Evolutionary conservation across 768 basidiomycete species (phyloP), one percentile per base, ranked within the genome.

Genomic region (Suillus luteus): DNA sequence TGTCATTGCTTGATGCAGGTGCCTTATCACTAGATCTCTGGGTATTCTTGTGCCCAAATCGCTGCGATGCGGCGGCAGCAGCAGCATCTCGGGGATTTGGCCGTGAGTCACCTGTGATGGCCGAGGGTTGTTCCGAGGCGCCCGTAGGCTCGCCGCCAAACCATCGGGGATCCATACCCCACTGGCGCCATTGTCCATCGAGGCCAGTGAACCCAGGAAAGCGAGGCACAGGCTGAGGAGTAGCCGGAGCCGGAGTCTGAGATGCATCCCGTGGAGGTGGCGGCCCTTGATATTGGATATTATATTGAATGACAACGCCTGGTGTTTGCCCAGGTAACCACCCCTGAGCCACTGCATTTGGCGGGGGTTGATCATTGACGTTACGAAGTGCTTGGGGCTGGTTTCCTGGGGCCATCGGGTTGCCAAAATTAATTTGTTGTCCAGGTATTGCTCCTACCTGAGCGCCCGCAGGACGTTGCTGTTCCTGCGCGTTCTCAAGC

Each of bases 121-220:
- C 17, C 8, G 51, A 52, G 27, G 48, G 35, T 65, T n/a, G 60
- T 68, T 17, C 55, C 49, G 27, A 41, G 27, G 24, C 17, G 3
- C 40, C 57, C 15, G 57, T 41, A 27, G 57, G 38, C 15, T 33
- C 62, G 15, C 52, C 10, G 31, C 54, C 65, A 33, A 74, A 68
- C 70, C 71, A 74, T 51, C 73, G 77, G 8, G 69, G 77, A 59
- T 78, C 78, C 38, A 74, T 72, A 48, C 82, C 83, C 89, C 88
- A 91, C 27, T 81, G 82, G 62, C 86, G 86, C 86, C 88, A 90
- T n/a, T 75, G 80, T 22, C 83, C 85, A 41, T 82, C 83, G 10
- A 88, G 89, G 10, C 87, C 88, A 44, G 81, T 79, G 67, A 91
- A 90, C 14, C 90, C 89, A 63, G 79, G 69, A 65, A 86, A 87